Percentiles rank a stretch among this genome's conserved stretches.
phyloP scores from a whole-genome alignment of 371 early-diverging fungal species.

The Batkoa obscura region DNA sequence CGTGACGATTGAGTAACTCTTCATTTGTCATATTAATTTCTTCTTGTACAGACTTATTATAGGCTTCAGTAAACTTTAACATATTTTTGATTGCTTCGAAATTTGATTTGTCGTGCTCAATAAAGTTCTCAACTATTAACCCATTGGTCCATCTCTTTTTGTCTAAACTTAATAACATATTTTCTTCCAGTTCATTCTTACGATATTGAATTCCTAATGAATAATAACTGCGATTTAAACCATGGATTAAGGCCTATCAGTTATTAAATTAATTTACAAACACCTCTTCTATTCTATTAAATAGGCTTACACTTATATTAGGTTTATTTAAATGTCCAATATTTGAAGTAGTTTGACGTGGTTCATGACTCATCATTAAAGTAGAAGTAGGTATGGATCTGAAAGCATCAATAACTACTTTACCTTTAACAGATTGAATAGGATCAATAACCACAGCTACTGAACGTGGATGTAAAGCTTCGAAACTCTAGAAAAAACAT shows the following conservation, averaged over 20 bases:
- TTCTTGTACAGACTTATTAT: slow-evolving; percentile 91
- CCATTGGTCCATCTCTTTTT: slow-evolving; percentile 99
- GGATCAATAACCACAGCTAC: slow-evolving; percentile 99
- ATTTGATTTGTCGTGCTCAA: slow-evolving; percentile 59
- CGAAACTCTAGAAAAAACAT: slow-evolving; percentile 50
- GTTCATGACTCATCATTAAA: slow-evolving; percentile 80
- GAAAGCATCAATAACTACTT: slow-evolving; percentile 99
- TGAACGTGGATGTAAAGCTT: slow-evolving; percentile 88
- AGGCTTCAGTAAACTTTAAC: slow-evolving; percentile 72
- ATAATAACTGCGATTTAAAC: slow-evolving; percentile 98
- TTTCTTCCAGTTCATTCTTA: slow-evolving; percentile 97
- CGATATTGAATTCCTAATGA: slow-evolving; percentile 98
- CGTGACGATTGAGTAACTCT: slow-evolving; percentile 88
- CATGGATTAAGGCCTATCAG: slow-evolving; percentile 86
- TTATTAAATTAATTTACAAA: background rate
- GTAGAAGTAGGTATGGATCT: slow-evolving; percentile 88
- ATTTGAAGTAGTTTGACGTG: slow-evolving; percentile 98
- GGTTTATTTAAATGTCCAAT: slow-evolving; percentile 99
- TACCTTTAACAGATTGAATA: slow-evolving; percentile 99
- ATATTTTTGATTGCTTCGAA: slow-evolving; percentile 69
- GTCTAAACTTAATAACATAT: slow-evolving; percentile 97
- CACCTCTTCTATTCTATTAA: too few relatives aligned
- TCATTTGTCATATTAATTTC: slow-evolving; percentile 85
- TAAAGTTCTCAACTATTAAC: slow-evolving; percentile 71
- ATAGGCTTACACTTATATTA: slow-evolving; percentile 50